Conservation (phyloP, 129 eudicot genomes). For the Sambucus nigra region DNA sequence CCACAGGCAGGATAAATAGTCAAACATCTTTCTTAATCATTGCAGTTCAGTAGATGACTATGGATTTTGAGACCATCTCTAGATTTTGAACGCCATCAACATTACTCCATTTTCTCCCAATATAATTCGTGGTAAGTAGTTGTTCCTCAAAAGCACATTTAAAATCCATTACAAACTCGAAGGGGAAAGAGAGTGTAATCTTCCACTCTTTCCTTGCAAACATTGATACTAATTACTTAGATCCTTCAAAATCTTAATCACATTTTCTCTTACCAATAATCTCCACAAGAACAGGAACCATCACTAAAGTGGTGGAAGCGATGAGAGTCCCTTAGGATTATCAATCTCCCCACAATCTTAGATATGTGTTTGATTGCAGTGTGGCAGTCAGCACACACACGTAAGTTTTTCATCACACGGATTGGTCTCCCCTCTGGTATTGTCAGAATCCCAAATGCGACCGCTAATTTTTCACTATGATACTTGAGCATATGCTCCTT, state of each 20-base stretch:
- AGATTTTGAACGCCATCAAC: background rate
- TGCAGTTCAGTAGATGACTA: background rate
- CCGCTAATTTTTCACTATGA: constrained; percentile 69
- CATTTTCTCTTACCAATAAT: constrained; percentile 41
- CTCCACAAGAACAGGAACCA: constrained; percentile 64
- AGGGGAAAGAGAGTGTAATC: background rate
- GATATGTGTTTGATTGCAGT: constrained; percentile 54
- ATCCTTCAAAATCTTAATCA: background rate
- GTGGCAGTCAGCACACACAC: constrained; percentile 70
- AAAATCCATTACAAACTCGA: background rate
- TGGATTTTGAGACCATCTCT: background rate
- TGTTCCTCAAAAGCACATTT: background rate
- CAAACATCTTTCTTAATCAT: too few relatives aligned
- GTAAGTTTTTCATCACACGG: constrained; percentile 61
- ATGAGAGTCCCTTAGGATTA: constrained; percentile 58
- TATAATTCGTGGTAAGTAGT: background rate
- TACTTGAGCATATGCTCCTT: constrained; percentile 64
- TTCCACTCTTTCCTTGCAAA: background rate
- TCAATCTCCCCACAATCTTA: constrained; percentile 44
- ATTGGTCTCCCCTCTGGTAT: constrained; percentile 52
- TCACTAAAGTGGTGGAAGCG: constrained; percentile 76
- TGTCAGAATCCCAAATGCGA: constrained; percentile 51
- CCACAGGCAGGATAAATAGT: background rate
- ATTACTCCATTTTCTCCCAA: background rate
- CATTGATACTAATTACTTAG: background rate